A percentile compares a stretch with the other conserved stretches of the same genome.
Conservation (phyloP, 768 basidiomycete species). For the Boletus coccyginus region DNA sequence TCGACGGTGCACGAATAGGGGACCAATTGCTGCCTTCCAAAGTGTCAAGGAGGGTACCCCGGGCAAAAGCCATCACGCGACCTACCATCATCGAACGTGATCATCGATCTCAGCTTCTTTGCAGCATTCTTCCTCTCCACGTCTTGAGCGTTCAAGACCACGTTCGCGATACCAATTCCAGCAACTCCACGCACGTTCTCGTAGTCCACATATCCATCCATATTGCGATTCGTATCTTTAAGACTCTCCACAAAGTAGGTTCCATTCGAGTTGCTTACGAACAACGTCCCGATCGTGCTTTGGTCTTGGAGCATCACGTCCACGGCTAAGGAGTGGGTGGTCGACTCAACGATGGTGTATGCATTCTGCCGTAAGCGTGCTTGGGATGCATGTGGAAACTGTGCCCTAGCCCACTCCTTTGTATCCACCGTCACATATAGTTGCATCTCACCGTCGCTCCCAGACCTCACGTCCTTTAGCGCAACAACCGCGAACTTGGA, state of each 20-base stretch:
- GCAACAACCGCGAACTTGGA: conserved; percentile 93
- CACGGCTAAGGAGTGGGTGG: conserved; percentile 89
- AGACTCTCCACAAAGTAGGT: conserved; percentile 92
- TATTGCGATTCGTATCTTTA: conserved; percentile 89
- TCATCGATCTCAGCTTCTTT: conserved; percentile 75
- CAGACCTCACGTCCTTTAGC: conserved; percentile 61
- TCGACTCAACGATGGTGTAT: conserved; percentile 94
- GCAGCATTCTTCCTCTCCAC: conserved; percentile 66
- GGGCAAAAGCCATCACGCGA: neutral
- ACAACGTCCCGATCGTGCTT: conserved; percentile 78
- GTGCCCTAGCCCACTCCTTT: conserved; percentile 80
- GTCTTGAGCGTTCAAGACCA: conserved; percentile 79
- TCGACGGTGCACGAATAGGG: conserved; percentile 55
- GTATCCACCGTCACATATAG: conserved; percentile 87
- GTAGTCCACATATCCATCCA: conserved; percentile 87
- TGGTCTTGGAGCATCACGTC: conserved; percentile 81
- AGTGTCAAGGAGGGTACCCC: neutral
- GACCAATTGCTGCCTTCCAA: conserved; percentile 70
- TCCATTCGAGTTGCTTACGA: conserved; percentile 94
- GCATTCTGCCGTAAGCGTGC: conserved; percentile 84
- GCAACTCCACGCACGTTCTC: conserved; percentile 85
- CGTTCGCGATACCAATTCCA: conserved; percentile 89
- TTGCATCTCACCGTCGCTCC: conserved; percentile 66
- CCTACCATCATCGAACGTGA: conserved; percentile 88
- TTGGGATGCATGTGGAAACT: conserved; percentile 87